Percentiles rank a stretch among this genome's conserved stretches.
Conservation (phyloP, 2,329 filamentous ascomycete genomes). For the Paecilomyces sp. region DNA sequence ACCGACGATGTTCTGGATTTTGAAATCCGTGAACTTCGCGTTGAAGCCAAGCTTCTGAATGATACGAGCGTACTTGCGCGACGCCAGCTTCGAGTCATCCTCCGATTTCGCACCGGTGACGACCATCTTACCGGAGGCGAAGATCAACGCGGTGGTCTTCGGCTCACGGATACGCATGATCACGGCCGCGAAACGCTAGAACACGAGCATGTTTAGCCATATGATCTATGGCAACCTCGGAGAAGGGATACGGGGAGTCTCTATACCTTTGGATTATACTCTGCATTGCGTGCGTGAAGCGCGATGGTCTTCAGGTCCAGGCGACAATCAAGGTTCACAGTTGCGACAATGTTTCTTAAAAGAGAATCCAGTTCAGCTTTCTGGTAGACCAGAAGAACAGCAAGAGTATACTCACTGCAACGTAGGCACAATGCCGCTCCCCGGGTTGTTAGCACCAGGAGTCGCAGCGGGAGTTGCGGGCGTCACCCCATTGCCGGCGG, state of each 20-base stretch:
- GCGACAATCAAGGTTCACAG: constrained; percentile 95
- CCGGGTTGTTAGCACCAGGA: constrained; percentile 71
- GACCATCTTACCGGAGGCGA: constrained; percentile 98
- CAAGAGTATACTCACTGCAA: constrained; percentile 81
- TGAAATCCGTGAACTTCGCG: constrained; percentile 99
- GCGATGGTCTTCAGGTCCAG: constrained; percentile 98
- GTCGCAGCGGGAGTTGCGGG: constrained; percentile 88
- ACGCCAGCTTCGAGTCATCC: constrained; percentile 94
- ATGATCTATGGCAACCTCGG: constrained; percentile 28
- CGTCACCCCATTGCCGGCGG: constrained; percentile 71
- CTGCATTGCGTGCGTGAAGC: constrained; percentile 92
- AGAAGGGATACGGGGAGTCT: constrained; percentile 26
- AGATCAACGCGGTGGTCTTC: constrained; percentile 97
- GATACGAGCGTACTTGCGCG: constrained; percentile 95
- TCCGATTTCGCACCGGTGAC: constrained; percentile 97
- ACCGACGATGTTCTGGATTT: constrained; percentile 99
- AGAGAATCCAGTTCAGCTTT: constrained; percentile 41
- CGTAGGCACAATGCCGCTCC: constrained; percentile 84
- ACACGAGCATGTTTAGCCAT: constrained; percentile 39
- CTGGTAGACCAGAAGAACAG: constrained; percentile 38
- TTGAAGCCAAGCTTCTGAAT: constrained; percentile 99
- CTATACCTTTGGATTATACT: constrained; percentile 95
- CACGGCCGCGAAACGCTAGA: constrained; percentile 92
- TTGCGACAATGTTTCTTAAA: constrained; percentile 94
- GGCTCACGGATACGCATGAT: constrained; percentile 99